Base-by-base conservation (phyloP, 2,329 filamentous ascomycete species). In the Sclerotinia glacialis region DNA sequence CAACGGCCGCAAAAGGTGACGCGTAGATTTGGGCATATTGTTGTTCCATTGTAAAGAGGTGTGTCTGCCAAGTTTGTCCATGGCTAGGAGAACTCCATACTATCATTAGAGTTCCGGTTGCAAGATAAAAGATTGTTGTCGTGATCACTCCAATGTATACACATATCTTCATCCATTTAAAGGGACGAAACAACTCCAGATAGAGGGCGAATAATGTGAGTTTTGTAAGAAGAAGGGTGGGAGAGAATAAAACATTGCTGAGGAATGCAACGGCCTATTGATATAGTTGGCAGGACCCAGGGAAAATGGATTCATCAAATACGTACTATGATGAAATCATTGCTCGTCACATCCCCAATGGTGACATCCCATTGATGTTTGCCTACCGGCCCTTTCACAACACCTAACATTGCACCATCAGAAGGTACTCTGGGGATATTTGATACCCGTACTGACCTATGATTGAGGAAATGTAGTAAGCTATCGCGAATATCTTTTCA, bases 261-360 rank as follows among this genome's bases (percentile, higher is more conserved):
- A 59, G 40, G 26, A 59, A 59, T n/a, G 18, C 18, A 14, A 59
- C 26, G 23, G 55, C 40, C 40, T 46, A 14, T 21, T 6, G 7
- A 5, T 1, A 6, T 1, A 6, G 5, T 58, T 7, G 16, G 8
- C 5, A 1, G 5, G 53, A 12, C 3, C 11, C 23, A 7, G 12
- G 11, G 4, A n/a, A 7, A 7, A 14, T 2, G 6, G 4, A 8
- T 3, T 23, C 0, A 1, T 2, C 1, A 50, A n/a, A 54, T 9
- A 9, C 16, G 40, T 44, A 44, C 37, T 18, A 59, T 59, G 21
- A 59, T 59, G 14, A 46, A 46, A 14, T 59, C 18, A 7, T 31
- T 46, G 40, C 23, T 58, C 18, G 18, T 58, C 12, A 58, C 23
- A 5, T 46, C 18, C 0, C 40, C 55, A 3, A 58, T 58, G 0